phyloP scores from a whole-genome alignment of 129 eudicot species.

The Oenanthe sinensis region DNA sequence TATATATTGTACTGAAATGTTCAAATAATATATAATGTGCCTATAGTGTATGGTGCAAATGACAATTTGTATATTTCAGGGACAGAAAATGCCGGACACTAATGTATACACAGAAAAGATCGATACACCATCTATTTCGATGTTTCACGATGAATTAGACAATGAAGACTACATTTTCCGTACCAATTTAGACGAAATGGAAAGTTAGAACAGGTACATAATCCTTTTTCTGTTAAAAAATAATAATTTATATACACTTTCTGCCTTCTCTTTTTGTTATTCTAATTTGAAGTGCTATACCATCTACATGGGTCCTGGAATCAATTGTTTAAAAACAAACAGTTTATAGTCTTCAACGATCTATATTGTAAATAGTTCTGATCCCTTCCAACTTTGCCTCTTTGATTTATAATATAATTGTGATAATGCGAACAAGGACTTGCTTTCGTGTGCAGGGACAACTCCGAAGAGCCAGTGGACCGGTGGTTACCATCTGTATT shows the following conservation, averaged over 20 bases:
- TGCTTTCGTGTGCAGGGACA: not conserved
- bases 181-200: conserved; percentile 55
- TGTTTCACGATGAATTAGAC: conserved; percentile 82
- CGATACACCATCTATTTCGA: conserved; percentile 37
- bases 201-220: conserved; percentile 13
- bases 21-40: not conserved
- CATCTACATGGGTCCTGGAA: not conserved
- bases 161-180: conserved; percentile 74
- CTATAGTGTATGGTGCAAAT: not conserved
- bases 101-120: conserved; percentile 20
- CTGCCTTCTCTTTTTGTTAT: not conserved
- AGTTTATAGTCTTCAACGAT: not conserved
- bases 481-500: not conserved
- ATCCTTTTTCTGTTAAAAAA: not conserved
- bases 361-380: not conserved
- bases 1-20: not conserved
- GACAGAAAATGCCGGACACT: conserved; percentile 33
- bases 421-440: not conserved
- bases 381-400: not conserved
- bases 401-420: not conserved
- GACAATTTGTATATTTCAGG: conserved; percentile 32
- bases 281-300: no score
- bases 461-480: not conserved
- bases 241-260: not conserved
- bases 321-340: not conserved